Evolutionary conservation across 148 eudicot genomes (phyloP).

Genomic region (Chenopodium album): DNA sequence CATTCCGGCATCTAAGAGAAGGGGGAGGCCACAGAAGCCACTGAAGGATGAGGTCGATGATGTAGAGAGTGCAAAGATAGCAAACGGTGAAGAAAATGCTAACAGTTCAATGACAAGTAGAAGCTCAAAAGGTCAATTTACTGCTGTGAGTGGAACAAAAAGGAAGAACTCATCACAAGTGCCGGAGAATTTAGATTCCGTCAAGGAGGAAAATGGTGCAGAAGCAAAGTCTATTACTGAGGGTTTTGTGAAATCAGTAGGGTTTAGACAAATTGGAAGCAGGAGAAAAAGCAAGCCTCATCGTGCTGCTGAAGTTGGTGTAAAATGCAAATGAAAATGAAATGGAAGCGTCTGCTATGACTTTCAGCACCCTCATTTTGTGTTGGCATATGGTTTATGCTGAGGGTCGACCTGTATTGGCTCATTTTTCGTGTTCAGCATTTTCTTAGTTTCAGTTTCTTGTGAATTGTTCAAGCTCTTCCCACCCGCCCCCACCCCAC

Average conservation of each 20-base stretch:
- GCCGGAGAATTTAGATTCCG: constrained; percentile 34
- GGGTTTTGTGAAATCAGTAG: constrained; percentile 43
- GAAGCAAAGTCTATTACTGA: constrained; percentile 28
- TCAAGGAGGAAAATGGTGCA: constrained; percentile 41
- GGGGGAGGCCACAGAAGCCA: constrained; percentile 61
- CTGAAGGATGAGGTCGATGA: constrained; percentile 38
- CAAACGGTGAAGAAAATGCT: constrained; percentile 31
- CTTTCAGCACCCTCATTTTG: constrained; percentile 5
- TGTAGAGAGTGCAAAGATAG: constrained; percentile 38
- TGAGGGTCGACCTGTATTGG: constrained; percentile 18
- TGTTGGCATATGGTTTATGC: not conserved
- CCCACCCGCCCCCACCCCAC: not conserved
- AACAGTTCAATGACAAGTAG: constrained; percentile 29
- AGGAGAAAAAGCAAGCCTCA: constrained; percentile 73
- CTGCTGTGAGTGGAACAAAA: constrained; percentile 37
- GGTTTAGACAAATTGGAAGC: constrained; percentile 70
- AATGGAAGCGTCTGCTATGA: constrained; percentile 11
- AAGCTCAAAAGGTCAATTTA: constrained; percentile 30
- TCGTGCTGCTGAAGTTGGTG: constrained; percentile 87
- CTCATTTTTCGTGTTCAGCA: constrained; percentile 12
- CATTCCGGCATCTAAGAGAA: constrained; percentile 35
- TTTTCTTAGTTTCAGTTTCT: constrained; percentile 7
- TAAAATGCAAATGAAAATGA: constrained; percentile 59
- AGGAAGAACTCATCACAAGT: constrained; percentile 48
- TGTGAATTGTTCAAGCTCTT: constrained; percentile 4